Conservation (phyloP, 2,329 filamentous ascomycete species). For the Penicillium corylophilum region DNA sequence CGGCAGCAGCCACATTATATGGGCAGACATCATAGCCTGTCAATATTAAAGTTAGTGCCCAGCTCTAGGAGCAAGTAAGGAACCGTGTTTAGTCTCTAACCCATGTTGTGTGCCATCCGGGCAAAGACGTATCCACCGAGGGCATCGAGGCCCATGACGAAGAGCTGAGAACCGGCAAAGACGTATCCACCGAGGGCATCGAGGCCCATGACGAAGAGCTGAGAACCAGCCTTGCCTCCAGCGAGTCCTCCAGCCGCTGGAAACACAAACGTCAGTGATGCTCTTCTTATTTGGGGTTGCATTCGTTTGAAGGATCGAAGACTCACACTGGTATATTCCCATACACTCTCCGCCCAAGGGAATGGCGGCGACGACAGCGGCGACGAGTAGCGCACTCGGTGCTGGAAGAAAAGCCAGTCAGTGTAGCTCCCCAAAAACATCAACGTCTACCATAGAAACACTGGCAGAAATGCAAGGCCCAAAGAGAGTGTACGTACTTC, state of each 20-base stretch:
- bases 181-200: slow-evolving; percentile 18
- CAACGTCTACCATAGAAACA: too few relatives aligned
- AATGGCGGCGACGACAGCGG: slow-evolving; percentile 17
- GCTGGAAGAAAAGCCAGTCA: slow-evolving; percentile 1
- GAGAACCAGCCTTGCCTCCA: slow-evolving; percentile 5
- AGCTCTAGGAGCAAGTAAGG: background rate
- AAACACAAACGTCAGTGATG: background rate
- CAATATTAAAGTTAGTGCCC: background rate
- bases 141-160: slow-evolving; percentile 15
- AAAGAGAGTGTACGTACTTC: slow-evolving; percentile 4
- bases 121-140: slow-evolving; percentile 19
- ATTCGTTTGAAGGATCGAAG: background rate
- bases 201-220: slow-evolving; percentile 12
- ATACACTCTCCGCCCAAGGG: slow-evolving; percentile 15
- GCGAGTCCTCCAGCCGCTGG: slow-evolving; percentile 13
- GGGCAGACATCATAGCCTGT: slow-evolving; percentile 15
- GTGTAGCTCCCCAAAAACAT: background rate
- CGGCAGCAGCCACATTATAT: slow-evolving; percentile 17
- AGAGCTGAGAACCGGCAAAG: slow-evolving; percentile 4
- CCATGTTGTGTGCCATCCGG: slow-evolving; percentile 19
- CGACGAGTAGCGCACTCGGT: slow-evolving; percentile 14
- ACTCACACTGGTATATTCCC: slow-evolving; percentile 15
- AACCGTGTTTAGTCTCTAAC: background rate
- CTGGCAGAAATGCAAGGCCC: too few relatives aligned
- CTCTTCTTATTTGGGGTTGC: background rate